phyloP scores from a whole-genome alignment of 345 rosid genomes.

The Bretschneidera sinensis region DNA sequence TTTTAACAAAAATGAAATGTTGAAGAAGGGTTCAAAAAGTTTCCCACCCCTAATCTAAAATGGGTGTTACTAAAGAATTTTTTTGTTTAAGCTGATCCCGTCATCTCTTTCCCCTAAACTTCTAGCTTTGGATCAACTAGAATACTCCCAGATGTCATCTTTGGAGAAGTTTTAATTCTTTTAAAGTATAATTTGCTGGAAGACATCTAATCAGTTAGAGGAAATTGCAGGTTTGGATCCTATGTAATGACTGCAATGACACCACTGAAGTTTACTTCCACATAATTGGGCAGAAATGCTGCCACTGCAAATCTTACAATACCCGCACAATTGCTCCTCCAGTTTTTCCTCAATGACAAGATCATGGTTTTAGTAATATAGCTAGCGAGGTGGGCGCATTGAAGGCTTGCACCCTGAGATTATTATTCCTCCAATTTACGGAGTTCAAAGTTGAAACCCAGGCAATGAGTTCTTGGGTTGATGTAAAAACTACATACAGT shows the following conservation, averaged over 20 bases:
- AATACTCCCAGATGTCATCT: too few species aligned
- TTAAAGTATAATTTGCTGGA: neutral
- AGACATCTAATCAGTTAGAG: neutral
- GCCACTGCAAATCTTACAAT: slow-evolving; percentile 89
- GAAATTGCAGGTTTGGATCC: slow-evolving; percentile 81
- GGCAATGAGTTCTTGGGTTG: neutral
- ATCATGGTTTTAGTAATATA: slow-evolving; percentile 1
- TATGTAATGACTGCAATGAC: slow-evolving; percentile 96
- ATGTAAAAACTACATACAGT: neutral
- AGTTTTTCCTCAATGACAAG: slow-evolving; percentile 62
- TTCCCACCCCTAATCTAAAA: too few species aligned
- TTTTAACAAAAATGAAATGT: too few species aligned
- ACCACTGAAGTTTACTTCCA: slow-evolving; percentile 90
- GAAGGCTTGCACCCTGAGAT: slow-evolving; percentile 2
- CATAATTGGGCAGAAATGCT: slow-evolving; percentile 86
- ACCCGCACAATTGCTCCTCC: slow-evolving; percentile 85
- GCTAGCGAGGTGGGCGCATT: neutral
- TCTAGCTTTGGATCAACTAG: too few species aligned
- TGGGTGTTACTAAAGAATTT: too few species aligned
- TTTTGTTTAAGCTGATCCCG: too few species aligned
- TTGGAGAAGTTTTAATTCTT: too few species aligned
- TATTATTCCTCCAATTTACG: neutral
- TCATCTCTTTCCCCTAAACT: too few species aligned
- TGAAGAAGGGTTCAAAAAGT: too few species aligned
- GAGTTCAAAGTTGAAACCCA: neutral